Percentiles rank a stretch among this genome's conserved stretches.
phyloP scores from a whole-genome alignment of 2,329 filamentous ascomycete species.

The Elsinoe perseae region DNA sequence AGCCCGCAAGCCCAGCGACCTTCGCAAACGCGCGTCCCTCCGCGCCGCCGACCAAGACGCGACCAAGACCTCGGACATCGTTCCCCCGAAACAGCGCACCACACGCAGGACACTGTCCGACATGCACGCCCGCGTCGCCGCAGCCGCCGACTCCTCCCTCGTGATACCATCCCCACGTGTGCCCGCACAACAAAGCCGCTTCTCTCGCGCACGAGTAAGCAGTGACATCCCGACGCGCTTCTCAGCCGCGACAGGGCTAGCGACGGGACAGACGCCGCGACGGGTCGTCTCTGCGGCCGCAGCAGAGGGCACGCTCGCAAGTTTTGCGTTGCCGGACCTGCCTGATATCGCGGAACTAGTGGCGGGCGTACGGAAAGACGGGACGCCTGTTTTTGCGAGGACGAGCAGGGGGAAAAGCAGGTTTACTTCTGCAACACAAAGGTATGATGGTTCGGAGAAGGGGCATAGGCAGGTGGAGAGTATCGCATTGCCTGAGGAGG shows the following conservation, averaged over 20 bases:
- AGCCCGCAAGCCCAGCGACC: conserved; percentile 29
- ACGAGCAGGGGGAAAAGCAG: conserved; percentile 45
- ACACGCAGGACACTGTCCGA: conserved; percentile 46
- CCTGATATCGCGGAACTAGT: conserved; percentile 55
- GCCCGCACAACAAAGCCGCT: conserved; percentile 48
- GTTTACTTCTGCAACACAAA: conserved; percentile 43
- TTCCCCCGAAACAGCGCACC: conserved; percentile 26
- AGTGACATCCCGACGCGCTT: conserved; percentile 17
- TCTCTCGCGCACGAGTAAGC: conserved; percentile 30
- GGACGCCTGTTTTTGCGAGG: conserved; percentile 50
- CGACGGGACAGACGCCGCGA: conserved; percentile 21
- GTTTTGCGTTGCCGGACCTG: conserved; percentile 54
- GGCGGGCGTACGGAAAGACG: conserved; percentile 50
- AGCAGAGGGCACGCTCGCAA: conserved; percentile 43
- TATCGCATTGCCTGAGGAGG: conserved; percentile 52
- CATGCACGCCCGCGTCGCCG: conserved; percentile 46
- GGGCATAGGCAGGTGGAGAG: conserved; percentile 44
- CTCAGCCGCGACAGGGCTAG: conserved; percentile 18
- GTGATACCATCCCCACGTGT: conserved; percentile 37
- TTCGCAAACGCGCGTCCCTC: conserved; percentile 40
- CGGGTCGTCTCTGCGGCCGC: conserved; percentile 22
- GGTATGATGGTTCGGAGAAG: conserved; percentile 19
- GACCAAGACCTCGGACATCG: conserved; percentile 28
- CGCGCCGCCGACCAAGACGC: conserved; percentile 33
- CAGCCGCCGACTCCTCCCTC: conserved; percentile 46